A percentile compares a stretch with the other conserved stretches of the same genome.
These are phyloP conservation scores for Trypanosoma boissoni DNA, from an alignment of 208 protist species.

Conservation along the genomic window DNA sequence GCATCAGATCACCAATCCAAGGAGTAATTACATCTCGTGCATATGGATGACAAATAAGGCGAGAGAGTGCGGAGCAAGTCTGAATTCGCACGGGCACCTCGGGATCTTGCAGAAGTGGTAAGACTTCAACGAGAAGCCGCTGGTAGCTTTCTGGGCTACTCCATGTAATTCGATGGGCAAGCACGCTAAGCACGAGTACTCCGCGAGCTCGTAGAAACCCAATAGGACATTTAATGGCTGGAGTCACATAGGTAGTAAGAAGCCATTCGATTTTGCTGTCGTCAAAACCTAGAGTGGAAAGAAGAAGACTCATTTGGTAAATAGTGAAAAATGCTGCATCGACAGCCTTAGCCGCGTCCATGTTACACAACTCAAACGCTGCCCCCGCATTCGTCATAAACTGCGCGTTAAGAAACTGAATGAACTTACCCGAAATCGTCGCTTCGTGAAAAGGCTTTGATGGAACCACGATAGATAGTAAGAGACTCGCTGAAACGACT, in stretches of 20 bases:
- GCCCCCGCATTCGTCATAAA: conserved; percentile 48
- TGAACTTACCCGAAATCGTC: conserved; percentile 43
- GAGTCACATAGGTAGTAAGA: conserved; percentile 68
- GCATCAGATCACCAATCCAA: conserved; percentile 83
- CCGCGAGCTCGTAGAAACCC: conserved; percentile 84
- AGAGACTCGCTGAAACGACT: conserved; percentile 61
- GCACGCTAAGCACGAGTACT: conserved; percentile 69
- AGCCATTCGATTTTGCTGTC: conserved; percentile 84
- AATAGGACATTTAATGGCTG: conserved; percentile 57
- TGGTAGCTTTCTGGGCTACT: conserved; percentile 59
- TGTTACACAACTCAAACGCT: conserved; percentile 31
- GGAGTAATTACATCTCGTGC: conserved; percentile 76
- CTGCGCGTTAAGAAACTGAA: conserved; percentile 77
- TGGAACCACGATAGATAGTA: conserved; percentile 59
- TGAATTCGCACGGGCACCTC: conserved; percentile 87
- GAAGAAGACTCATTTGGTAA: conserved; percentile 66
- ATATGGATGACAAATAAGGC: conserved; percentile 68
- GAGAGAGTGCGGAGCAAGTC: conserved; percentile 80
- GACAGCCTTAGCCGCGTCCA: conserved; percentile 59
- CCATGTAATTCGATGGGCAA: conserved; percentile 67
- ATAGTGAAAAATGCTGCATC: conserved; percentile 73
- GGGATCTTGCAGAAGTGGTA: conserved; percentile 78
- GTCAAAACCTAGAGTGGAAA: conserved; percentile 46
- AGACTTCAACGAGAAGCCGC: conserved; percentile 44
- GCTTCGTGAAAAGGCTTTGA: conserved; percentile 68